A percentile compares a stretch with the other conserved stretches of the same genome.
phyloP scores from a whole-genome alignment of 768 basidiomycete genomes.

The Leccinellum albellum region DNA sequence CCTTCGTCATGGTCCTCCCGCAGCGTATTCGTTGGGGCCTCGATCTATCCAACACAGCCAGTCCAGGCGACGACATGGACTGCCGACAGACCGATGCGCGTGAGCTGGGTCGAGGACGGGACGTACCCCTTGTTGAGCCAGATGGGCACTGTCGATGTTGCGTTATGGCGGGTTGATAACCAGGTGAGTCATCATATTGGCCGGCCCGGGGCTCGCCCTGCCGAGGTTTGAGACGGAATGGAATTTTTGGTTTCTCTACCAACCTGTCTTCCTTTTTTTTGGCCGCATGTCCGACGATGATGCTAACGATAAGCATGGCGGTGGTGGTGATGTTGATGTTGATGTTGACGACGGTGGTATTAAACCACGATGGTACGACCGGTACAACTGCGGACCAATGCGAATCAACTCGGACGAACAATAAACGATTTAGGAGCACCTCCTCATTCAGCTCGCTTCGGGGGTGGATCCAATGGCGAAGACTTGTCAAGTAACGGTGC shows the following conservation, averaged over 20 bases:
- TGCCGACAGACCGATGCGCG: slow-evolving; percentile 38
- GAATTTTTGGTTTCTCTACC: not conserved
- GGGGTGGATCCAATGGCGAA: slow-evolving; percentile 36
- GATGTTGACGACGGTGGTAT: not conserved
- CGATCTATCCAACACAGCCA: slow-evolving; percentile 52
- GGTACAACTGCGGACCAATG: not conserved
- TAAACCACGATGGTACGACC: not conserved
- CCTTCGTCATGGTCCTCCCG: not conserved
- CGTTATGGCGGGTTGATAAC: slow-evolving; percentile 37
- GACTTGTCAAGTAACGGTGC: slow-evolving; percentile 27
- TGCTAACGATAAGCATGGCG: not conserved
- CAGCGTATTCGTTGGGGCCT: slow-evolving; percentile 23
- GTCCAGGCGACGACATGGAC: slow-evolving; percentile 41
- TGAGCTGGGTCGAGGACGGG: slow-evolving; percentile 53
- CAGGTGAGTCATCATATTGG: not conserved
- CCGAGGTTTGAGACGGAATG: not conserved
- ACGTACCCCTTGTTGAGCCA: slow-evolving; percentile 37
- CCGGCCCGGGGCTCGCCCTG: too few relatives aligned
- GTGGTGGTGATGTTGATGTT: not conserved
- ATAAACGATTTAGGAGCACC: slow-evolving; percentile 28
- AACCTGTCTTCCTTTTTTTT: not conserved
- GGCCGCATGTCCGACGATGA: not conserved
- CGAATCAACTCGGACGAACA: not conserved
- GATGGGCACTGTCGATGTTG: slow-evolving; percentile 43
- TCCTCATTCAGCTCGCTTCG: slow-evolving; percentile 40